phyloP scores from a whole-genome alignment of 2,329 filamentous ascomycete species.

The Plectosphaerella cucumerina region DNA sequence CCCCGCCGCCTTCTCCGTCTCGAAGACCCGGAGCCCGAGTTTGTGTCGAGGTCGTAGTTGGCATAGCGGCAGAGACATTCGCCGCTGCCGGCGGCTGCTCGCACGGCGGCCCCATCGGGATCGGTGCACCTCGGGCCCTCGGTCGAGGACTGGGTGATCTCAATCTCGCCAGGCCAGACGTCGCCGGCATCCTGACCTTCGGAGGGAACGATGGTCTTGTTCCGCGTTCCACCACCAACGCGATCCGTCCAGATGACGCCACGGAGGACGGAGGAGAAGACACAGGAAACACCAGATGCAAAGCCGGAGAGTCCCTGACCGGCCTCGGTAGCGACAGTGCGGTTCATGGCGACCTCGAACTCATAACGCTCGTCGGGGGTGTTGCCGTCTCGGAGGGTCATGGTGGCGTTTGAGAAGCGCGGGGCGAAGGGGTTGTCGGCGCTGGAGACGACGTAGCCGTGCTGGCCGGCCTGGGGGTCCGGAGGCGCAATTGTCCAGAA shows the following conservation, averaged over 20 bases:
- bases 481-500: slow-evolving; percentile 53
- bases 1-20: too few species aligned
- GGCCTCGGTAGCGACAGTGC: slow-evolving; percentile 42
- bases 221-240: slow-evolving; percentile 13
- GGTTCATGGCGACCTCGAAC: slow-evolving; percentile 51
- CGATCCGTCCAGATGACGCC: slow-evolving; percentile 57
- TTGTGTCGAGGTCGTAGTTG: slow-evolving; percentile 24
- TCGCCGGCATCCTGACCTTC: slow-evolving; percentile 13
- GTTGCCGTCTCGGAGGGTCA: slow-evolving; percentile 44
- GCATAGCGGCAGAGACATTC: slow-evolving; percentile 34
- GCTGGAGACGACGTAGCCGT: slow-evolving; percentile 50
- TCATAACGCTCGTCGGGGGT: slow-evolving; percentile 49
- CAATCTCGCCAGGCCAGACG: slow-evolving; percentile 55
- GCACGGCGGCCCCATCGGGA: slow-evolving; percentile 27
- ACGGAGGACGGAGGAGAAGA: slow-evolving; percentile 53
- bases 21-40: not conserved
- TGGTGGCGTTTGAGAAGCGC: slow-evolving; percentile 45
- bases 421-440: slow-evolving; percentile 52
- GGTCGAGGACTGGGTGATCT: slow-evolving; percentile 47
- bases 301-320: slow-evolving; percentile 33
- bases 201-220: slow-evolving; percentile 10
- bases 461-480: slow-evolving; percentile 27
- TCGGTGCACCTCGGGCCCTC: slow-evolving; percentile 52
- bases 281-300: slow-evolving; percentile 48
- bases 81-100: slow-evolving; percentile 28